Evolutionary conservation across 1,139 yeast genomes (phyloP).

Genomic region (Saccharomyces hybrid): DNA sequence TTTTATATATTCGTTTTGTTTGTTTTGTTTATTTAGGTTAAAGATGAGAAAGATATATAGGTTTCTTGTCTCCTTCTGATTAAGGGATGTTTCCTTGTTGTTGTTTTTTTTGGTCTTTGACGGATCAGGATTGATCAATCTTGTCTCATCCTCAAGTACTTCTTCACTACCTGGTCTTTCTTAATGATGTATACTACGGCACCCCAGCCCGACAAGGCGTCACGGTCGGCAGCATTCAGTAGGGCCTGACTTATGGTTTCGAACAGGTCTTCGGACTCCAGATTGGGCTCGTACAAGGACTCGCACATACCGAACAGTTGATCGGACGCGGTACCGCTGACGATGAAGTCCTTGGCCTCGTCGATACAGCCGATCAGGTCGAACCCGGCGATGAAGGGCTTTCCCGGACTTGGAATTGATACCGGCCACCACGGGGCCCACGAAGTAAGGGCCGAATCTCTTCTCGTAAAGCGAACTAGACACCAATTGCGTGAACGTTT

Average conservation of each 20-base stretch:
- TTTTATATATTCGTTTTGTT: slow-evolving; percentile 5
- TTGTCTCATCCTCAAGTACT: slow-evolving; percentile 88
- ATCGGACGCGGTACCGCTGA: slow-evolving; percentile 94
- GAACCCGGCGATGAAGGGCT: slow-evolving; percentile 92
- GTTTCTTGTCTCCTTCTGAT: background rate
- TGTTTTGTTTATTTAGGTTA: slow-evolving; percentile 3
- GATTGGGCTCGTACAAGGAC: slow-evolving; percentile 85
- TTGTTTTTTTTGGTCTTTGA: background rate
- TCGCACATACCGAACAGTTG: slow-evolving; percentile 99
- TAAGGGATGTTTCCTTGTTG: background rate
- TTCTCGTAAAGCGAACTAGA: slow-evolving; percentile 83
- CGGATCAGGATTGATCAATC: slow-evolving; percentile 40
- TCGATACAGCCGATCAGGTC: slow-evolving; percentile 97
- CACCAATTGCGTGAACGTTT: slow-evolving; percentile 85
- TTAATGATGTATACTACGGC: slow-evolving; percentile 89
- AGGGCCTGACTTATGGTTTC: slow-evolving; percentile 94
- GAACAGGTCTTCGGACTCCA: slow-evolving; percentile 91
- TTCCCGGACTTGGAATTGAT: slow-evolving; percentile 68
- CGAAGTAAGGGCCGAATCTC: slow-evolving; percentile 94
- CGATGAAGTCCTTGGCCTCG: slow-evolving; percentile 88
- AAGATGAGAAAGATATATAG: background rate
- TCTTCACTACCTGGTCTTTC: slow-evolving; percentile 81
- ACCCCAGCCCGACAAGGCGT: slow-evolving; percentile 98
- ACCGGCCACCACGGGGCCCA: slow-evolving; percentile 96
- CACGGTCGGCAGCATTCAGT: slow-evolving; percentile 93